Evolutionary conservation across 179 eudicot species (phyloP).

Genomic region (Camellia oleifera): DNA sequence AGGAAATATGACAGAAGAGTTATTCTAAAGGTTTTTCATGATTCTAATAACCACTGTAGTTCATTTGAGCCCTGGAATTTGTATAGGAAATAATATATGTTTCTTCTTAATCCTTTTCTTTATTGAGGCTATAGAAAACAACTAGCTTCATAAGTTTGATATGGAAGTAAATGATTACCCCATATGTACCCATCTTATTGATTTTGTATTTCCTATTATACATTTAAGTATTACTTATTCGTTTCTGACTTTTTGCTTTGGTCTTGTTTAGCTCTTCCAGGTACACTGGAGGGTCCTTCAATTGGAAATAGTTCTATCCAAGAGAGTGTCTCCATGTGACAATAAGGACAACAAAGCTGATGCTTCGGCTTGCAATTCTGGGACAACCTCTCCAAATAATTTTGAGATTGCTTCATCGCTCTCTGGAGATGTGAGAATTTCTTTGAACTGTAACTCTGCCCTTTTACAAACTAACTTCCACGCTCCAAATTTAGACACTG

Average conservation of each 20-base stretch:
- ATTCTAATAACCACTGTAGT: too few species aligned
- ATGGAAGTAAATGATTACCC: background rate
- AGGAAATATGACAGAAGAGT: background rate
- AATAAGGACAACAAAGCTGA: background rate
- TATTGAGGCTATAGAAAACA: background rate
- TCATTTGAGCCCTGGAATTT: too few species aligned
- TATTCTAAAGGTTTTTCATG: background rate
- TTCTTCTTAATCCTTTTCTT: background rate
- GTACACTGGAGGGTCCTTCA: conserved; percentile 5
- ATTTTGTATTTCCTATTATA: background rate
- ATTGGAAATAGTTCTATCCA: background rate
- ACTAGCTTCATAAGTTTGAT: background rate
- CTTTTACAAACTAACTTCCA: too few species aligned
- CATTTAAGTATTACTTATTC: background rate
- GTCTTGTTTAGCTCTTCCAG: conserved; percentile 10
- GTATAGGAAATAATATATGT: too few species aligned
- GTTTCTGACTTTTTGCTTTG: conserved; percentile 1
- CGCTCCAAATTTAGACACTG: too few species aligned
- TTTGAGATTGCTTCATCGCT: conserved; percentile 40
- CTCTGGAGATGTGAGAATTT: conserved; percentile 17
- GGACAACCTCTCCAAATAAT: background rate
- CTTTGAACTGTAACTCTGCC: too few species aligned
- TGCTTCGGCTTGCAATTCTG: background rate
- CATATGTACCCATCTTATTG: background rate
- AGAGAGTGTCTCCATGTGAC: background rate